A percentile compares a stretch with the other conserved stretches of the same genome.
These are phyloP conservation scores for Pseudogymnoascus sp. DNA, from an alignment of 2,329 filamentous ascomycete species.

Conservation along the genomic window DNA sequence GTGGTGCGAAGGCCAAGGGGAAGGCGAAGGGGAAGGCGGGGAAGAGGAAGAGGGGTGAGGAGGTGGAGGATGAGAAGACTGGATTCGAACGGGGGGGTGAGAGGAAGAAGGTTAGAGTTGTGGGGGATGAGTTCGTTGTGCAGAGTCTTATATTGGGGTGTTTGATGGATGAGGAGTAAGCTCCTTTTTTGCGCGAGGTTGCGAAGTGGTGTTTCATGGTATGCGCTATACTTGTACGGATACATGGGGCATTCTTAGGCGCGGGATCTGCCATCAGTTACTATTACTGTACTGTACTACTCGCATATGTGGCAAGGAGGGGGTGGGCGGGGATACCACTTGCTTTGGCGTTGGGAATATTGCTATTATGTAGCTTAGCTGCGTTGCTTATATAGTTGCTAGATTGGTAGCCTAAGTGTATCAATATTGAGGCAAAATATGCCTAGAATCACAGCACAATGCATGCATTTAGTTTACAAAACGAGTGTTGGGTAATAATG, in stretches of 20 bases:
- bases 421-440: neutral
- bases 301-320: neutral
- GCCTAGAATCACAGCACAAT: neutral
- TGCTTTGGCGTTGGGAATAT: conserved; percentile 3
- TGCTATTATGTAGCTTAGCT: neutral
- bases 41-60: conserved; percentile 37
- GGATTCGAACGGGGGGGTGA: conserved; percentile 27
- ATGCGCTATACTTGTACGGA: too few species aligned
- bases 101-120: conserved; percentile 52
- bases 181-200: neutral
- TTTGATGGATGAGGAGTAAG: conserved; percentile 1
- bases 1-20: conserved; percentile 24
- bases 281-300: neutral
- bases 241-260: neutral
- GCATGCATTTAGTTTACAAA: neutral
- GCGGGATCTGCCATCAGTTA: neutral
- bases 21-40: conserved; percentile 27
- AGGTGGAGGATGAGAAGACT: conserved; percentile 22
- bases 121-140: conserved; percentile 80
- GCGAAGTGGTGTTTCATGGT: too few species aligned
- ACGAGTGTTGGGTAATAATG: neutral
- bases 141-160: conserved; percentile 82
- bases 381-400: neutral
- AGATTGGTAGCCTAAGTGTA: neutral
- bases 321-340: neutral